Conservation (phyloP, 73 alveolate species). For the Paramecium sexaurelia region DNA sequence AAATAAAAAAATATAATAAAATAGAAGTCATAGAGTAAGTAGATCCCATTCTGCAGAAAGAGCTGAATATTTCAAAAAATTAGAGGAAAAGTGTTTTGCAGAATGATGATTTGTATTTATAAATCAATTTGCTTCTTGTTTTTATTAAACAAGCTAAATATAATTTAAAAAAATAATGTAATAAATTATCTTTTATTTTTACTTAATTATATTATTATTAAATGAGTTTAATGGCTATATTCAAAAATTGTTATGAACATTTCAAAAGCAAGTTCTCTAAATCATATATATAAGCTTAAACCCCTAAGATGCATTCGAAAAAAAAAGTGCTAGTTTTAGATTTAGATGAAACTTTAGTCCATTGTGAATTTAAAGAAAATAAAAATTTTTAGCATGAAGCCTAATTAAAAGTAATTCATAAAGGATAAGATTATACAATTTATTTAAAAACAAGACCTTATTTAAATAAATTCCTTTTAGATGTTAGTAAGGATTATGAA, state of each 20-base stretch:
- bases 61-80: slow-evolving; percentile 37
- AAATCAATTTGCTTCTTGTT: neutral
- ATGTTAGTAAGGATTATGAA: neutral
- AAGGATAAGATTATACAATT: slow-evolving; percentile 2
- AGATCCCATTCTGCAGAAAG: slow-evolving; percentile 46
- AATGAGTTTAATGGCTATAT: neutral
- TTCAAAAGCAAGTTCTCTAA: neutral
- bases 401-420: neutral
- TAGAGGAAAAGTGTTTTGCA: neutral
- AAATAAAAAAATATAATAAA: neutral
- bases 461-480: neutral
- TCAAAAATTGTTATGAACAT: slow-evolving; percentile 18
- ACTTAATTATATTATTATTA: neutral
- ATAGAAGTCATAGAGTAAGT: neutral
- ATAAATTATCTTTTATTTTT: neutral
- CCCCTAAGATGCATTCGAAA: neutral
- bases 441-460: slow-evolving; percentile 35
- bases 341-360: slow-evolving; percentile 54
- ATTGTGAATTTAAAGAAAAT: slow-evolving; percentile 51
- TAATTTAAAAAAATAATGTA: too few relatives aligned
- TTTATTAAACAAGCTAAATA: too few relatives aligned
- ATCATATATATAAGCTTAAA: neutral
- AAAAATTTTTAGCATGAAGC: slow-evolving; percentile 21
- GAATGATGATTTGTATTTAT: neutral
- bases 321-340: slow-evolving; percentile 45